Evolutionary conservation across 139 green algal genomes (phyloP), one percentile per base, ranked within the genome.

Genomic region (Axilococcus clingmanii): DNA sequence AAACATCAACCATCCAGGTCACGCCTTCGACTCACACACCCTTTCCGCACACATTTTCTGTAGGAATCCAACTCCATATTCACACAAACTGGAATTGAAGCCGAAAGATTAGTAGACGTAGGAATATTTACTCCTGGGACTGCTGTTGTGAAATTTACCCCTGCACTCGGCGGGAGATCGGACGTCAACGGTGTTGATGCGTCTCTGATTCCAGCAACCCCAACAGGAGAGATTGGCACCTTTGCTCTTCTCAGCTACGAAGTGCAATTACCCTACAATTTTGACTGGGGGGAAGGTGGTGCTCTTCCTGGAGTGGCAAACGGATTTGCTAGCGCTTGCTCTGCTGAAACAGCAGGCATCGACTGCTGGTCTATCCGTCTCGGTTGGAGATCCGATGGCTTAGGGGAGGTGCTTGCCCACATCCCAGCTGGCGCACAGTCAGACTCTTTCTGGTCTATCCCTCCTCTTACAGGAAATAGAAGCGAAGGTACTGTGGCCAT

Each of bases 331-430:
- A 12, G 12, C 12, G 41, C 9, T 17, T 49, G 41, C 12, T 12
- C 41, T 32, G 12, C 11, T 23, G 9, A 32, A 32, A 12, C 41
- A 35, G 41, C 41, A 23, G 41, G 41, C 9, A 47, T 16, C 11
- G 8, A 17, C 14, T 57, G 48, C 48, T 57, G 48, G 48, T 38
- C n/a, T 11, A 1, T 57, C 19, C 48, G 47, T 8, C 48, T 57
- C 31, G 48, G 22, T 17, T 57, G 48, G 48, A 17, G 22, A 22
- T 9, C 23, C 47, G 12, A 44, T 15, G 48, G 48, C 0, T 14
- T 20, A 32, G 48, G n/a, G 20, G 25, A 57, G 4, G 16, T 57
- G 15, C 15, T 47, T 23, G 33, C 12, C 8, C 27, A 36, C 9
- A 7, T 48, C 14, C 40, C 40, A 28, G 17, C 25, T 15, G 40